Base-by-base conservation (phyloP, 2,329 filamentous ascomycete species). In the Sporothrix mexicana region DNA sequence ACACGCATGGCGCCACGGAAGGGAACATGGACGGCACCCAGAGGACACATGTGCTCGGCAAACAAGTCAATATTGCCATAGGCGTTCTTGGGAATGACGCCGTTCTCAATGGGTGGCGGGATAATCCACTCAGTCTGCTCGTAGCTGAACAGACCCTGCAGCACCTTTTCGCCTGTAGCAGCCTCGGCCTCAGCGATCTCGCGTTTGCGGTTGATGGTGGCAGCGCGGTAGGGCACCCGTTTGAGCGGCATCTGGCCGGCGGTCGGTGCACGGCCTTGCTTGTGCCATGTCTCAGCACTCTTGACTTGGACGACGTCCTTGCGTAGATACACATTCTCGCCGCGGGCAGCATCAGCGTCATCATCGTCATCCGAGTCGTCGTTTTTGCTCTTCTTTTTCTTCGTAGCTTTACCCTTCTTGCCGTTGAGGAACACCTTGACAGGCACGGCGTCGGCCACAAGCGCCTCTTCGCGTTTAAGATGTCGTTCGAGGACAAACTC, bases 11-110 rank as follows among this genome's bases (percentile, higher is more conserved):
- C 92, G 0, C 93, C 93, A 62, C 91, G 89, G 71, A 91, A 90
- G 0, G 94, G 94, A 1, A 98, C 86, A 79, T 99, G 96, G 0
- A 92, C 88, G 2, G 95, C 95, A 0, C 96, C 84, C 73, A 81
- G 76, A 0, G 96, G 96, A 36, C 97, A 91, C 96, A 99, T 98
- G 75, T 93, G 94, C 53, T 94, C 92, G 0, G 93, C 95, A 80
- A 97, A 99, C 71, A 97, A 89, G 80, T 99, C 96, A 74, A 99
- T 98, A 77, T 99, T 99, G 9, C 95, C 95, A 77, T 95, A 99
- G 49, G 91, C 90, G 77, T 99, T 99, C 81, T 96, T 97, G 0
- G 96, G 96, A 74, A 98, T 98, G 15, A 92, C 82, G 0, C 95
- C 95, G 77, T 97, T 88, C 74, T 89, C 81, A 72, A 98, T 97